Evolutionary conservation across 768 basidiomycete species (phyloP), one percentile per base, ranked within the genome.

Genomic region (Boletus sensibilis): DNA sequence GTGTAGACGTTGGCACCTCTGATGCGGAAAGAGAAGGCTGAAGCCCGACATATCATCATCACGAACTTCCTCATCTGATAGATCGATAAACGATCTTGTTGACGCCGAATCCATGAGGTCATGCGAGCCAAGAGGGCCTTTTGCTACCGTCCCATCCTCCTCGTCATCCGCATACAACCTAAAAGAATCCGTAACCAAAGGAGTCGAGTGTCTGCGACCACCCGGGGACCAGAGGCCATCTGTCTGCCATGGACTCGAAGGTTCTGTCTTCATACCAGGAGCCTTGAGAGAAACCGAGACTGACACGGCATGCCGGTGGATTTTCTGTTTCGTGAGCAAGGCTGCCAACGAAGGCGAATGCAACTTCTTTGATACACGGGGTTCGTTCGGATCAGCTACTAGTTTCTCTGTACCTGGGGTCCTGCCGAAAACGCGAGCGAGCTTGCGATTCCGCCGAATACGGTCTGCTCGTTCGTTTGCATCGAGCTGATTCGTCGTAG

Each of bases 371-470:
- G 48, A 51, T 23, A 20, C 4, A 11, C 64, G 63, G 6, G 45
- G 47, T 68, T 72, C 64, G 65, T 78, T 59, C 4, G 20, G 5
- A 13, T 70, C 54, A 60, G 70, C 29, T 1, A 41, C 13, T 1
- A 69, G 59, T 7, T 69, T 72, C 11, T 80, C 80, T 5, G 76
- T 73, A 6, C 74, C 78, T 4, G 87, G 88, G 4, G 78, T 82
- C 69, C 83, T 79, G 40, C 91, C 91, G 52, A 93, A 86, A n/a
- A 93, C 74, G 59, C 86, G 85, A n/a, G 87, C 78, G 46, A 93
- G 80, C 70, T 94, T 94, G 64, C 87, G 84, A 49, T 85, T 82
- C 62, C 86, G 87, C 52, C 83, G 78, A 33, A 93, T 76, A 54
- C 87, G 83, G 48, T 88, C 88, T 0, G 86, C 81, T 31, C 91